These are phyloP conservation scores for Coemansia sp. DNA, from an alignment of 192 early-diverging fungal genomes.

Conservation along the genomic window DNA sequence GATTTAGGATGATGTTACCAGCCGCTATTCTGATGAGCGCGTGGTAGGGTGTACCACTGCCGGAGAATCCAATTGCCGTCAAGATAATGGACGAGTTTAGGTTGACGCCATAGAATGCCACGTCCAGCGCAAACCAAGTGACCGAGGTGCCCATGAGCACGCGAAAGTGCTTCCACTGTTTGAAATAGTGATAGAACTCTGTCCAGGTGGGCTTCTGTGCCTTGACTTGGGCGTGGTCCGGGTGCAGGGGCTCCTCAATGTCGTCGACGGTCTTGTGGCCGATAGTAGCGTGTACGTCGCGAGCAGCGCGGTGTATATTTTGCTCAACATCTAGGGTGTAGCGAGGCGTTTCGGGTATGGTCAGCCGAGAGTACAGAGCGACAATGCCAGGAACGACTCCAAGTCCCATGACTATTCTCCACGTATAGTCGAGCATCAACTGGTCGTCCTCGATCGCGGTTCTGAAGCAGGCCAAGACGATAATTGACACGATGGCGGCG, in stretches of 20 bases:
- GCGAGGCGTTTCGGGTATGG: slow-evolving; percentile 95
- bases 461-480: slow-evolving; percentile 73
- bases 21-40: slow-evolving; percentile 70
- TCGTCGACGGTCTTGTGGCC: slow-evolving; percentile 23
- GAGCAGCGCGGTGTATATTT: slow-evolving; percentile 47
- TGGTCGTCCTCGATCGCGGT: slow-evolving; percentile 61
- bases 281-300: slow-evolving; percentile 29
- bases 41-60: slow-evolving; percentile 33
- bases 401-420: slow-evolving; percentile 85
- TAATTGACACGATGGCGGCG: slow-evolving; percentile 73
- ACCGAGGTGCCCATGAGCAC: slow-evolving; percentile 73
- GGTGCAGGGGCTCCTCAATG: slow-evolving; percentile 48
- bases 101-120: slow-evolving; percentile 80
- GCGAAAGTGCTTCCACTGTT: slow-evolving; percentile 77
- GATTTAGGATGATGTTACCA: slow-evolving; percentile 88
- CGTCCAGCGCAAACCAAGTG: slow-evolving; percentile 77
- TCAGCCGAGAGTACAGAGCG: slow-evolving; percentile 89
- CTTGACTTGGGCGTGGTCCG: slow-evolving; percentile 28
- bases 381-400: slow-evolving; percentile 78
- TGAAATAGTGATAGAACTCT: slow-evolving; percentile 73
- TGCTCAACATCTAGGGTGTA: slow-evolving; percentile 77
- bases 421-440: slow-evolving; percentile 77
- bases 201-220: slow-evolving; percentile 36
- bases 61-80: slow-evolving; percentile 65
- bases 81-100: slow-evolving; percentile 79